phyloP scores from a whole-genome alignment of 176 grass and related monocot species.

The Oryza punctata region DNA sequence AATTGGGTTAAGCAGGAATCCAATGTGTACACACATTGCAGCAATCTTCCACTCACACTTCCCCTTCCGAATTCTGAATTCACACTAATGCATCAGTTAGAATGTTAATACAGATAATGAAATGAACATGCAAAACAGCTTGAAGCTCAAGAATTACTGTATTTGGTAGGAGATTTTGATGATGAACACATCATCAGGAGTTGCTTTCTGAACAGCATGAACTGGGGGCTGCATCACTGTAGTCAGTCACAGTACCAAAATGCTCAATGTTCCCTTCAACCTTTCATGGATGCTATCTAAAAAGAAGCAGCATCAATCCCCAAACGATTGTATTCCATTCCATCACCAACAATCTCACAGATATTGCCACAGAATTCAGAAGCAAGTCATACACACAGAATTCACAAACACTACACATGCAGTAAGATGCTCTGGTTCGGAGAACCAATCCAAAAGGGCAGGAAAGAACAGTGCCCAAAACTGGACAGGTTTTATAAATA shows the following conservation, averaged over 20 bases:
- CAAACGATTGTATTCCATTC: conserved; percentile 26
- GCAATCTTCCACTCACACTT: not conserved
- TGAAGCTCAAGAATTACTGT: not conserved
- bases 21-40: not conserved
- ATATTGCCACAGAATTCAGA: conserved; percentile 40
- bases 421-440: conserved; percentile 42
- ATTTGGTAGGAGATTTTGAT: not conserved
- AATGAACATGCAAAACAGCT: not conserved
- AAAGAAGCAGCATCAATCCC: conserved; percentile 5
- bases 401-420: conserved; percentile 36
- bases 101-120: too few species aligned
- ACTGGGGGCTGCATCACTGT: conserved; percentile 9
- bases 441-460: conserved; percentile 35
- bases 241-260: not conserved
- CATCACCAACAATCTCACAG: not conserved
- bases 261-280: not conserved
- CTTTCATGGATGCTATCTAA: conserved; percentile 2
- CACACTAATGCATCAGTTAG: too few species aligned
- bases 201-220: conserved; percentile 6
- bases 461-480: not conserved
- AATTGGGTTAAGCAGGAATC: conserved; percentile 7
- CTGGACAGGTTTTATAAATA: conserved; percentile 26
- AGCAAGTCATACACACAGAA: not conserved
- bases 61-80: conserved; percentile 17
- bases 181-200: not conserved